Base-by-base conservation (phyloP, 108 stramenopile genomes). In the Skeletonema grethae region DNA sequence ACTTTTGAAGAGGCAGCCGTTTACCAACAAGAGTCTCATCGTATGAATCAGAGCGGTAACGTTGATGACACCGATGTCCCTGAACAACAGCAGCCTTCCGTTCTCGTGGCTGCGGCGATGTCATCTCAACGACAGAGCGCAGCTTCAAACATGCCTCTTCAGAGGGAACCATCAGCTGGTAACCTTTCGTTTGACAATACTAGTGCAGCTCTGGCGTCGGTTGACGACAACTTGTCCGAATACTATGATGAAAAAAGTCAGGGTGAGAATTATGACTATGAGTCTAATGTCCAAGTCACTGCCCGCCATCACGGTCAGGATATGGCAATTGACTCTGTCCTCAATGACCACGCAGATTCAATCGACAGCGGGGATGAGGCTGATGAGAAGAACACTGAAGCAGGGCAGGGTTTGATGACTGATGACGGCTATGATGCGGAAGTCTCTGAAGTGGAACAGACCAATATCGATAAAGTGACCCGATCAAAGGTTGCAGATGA, bases 401-500 rank as follows among this genome's bases (percentile, higher is more conserved):
- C 22, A 7, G 72, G 41, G 9, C 72, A 73, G 29, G 34, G 45
- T 59, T 69, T n/a, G 77, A 79, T 63, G 77, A 79, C 65, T 70
- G 77, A 79, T 57, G 77, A 79, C 64, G 77, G 77, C 31, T 79
- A 79, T 35, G 80, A 82, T 61, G 80, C 73, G 13, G 73, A 80
- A 50, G 73, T 59, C 6, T 67, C 71, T 7, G 80, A 82, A 66
- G 80, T 69, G 43, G 74, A 74, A 30, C 10, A 34, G 2, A 12
- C 69, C 1, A 30, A 61, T 6, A 31, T 34, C 6, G 59, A 35
- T 31, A 55, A 61, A 39, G 30, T 38, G 28, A 38, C 48, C 1
- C 24, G 16, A 35, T 57, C 35, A 15, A 57, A 45, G 30, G 13
- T 59, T 30, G 50, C 50, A n/a, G 80, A 82, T 46, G 50, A 53